Conservation (phyloP, 2,329 filamentous ascomycete genomes). For the Dactylella cylindrospora region DNA sequence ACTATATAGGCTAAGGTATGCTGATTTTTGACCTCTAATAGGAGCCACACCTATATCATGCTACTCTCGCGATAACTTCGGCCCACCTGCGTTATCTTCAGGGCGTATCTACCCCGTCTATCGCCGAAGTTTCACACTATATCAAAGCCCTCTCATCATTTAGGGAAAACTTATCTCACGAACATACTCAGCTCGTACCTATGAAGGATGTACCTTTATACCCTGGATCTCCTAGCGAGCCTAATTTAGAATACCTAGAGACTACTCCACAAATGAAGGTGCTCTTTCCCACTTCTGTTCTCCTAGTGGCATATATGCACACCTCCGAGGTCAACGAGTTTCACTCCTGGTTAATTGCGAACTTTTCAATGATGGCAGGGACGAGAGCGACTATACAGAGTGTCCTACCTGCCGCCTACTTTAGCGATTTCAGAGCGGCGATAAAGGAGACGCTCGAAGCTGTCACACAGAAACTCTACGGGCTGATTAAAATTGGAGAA, state of each 20-base stretch:
- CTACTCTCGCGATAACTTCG: conserved; percentile 14
- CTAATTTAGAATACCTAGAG: too few species aligned
- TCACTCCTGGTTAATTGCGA: conserved; percentile 22
- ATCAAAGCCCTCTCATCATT: conserved; percentile 20
- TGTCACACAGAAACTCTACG: conserved; percentile 6
- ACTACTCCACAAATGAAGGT: too few species aligned
- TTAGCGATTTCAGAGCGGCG: conserved; percentile 20
- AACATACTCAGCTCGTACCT: too few species aligned
- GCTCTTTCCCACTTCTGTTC: conserved; percentile 21
- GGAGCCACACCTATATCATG: conserved; percentile 34
- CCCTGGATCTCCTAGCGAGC: too few species aligned
- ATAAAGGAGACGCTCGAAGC: conserved; percentile 10
- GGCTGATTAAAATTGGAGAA: background rate
- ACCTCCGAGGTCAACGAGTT: conserved; percentile 16
- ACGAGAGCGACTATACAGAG: conserved; percentile 22
- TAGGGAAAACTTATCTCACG: conserved; percentile 10
- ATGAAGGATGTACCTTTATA: background rate
- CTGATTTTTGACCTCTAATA: background rate
- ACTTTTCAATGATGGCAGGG: conserved; percentile 22
- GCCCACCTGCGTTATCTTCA: conserved; percentile 26
- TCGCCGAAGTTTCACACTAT: conserved; percentile 32
- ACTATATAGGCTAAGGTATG: background rate
- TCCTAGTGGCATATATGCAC: conserved; percentile 31
- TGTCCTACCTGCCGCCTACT: conserved; percentile 3
- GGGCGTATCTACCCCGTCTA: conserved; percentile 13